Base-by-base conservation (phyloP, 2,329 filamentous ascomycete species). In the Colletotrichum gigasporum region DNA sequence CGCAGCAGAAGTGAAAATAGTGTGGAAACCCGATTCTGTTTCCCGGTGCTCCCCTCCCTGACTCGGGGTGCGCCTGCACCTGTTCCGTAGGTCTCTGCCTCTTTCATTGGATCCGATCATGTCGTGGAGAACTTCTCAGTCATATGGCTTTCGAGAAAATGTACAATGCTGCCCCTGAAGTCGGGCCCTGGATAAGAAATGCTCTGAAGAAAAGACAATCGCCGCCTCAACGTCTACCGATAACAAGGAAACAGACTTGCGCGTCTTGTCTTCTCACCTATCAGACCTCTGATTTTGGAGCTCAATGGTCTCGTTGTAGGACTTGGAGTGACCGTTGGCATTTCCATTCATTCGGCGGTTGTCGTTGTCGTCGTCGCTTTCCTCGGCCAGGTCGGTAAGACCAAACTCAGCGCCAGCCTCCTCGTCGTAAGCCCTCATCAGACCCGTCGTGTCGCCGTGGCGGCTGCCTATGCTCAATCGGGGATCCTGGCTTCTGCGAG, bases 381-480 rank as follows among this genome's bases (percentile, higher is more conserved):
- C 92, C 68, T 94, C 91, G 2, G 91, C 85, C 37, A 97, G 81
- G 70, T 97, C 93, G 12, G 88, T 87, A 47, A 98, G 82, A 39
- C 92, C 92, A 67, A 96, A 93, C 5, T 87, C 88, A 41, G 85
- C 85, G 44, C 84, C 84, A 71, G 91, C 89, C 75, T 97, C 94
- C 65, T 96, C 89, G 71, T 98, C 95, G 71, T 97, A 97, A 10
- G 90, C 91, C 66, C 91, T 91, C 76, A 98, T 97, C 22, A 98
- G 83, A 4, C 92, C 92, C 68, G 94, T 90, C 57, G 92, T 86
- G 70, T 96, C 93, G 35, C 87, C 87, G 65, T 85, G 84, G 62
- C 83, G 87, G 72, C 87, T 87, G 73, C 88, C 87, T 48, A 87
- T 84, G 71, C 88, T 90, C 72, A 87, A 89, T 47, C 87, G 81